Conservation (phyloP, 805 yeast genomes). For the Deakozyma indianensis region DNA sequence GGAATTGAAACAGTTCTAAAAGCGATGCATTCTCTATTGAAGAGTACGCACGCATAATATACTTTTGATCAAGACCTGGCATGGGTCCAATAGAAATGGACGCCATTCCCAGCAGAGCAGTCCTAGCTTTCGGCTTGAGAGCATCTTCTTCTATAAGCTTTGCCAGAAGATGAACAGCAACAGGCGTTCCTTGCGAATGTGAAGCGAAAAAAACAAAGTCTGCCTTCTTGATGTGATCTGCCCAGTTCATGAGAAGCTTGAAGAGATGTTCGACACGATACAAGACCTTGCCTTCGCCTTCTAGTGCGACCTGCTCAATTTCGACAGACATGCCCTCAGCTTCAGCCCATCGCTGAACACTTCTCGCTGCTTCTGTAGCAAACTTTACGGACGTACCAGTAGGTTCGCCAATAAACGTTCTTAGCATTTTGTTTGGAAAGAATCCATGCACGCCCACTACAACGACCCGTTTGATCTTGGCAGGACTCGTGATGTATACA, state of each 20-base stretch:
- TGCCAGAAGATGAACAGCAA: constrained; percentile 66
- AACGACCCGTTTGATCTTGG: constrained; percentile 39
- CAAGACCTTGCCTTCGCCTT: constrained; percentile 82
- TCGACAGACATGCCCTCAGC: constrained; percentile 27
- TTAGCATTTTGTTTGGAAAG: constrained; percentile 73
- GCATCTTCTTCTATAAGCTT: constrained; percentile 41
- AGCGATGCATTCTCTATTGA: constrained; percentile 81
- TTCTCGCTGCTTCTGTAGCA: constrained; percentile 77
- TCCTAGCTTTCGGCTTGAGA: constrained; percentile 26
- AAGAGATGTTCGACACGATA: constrained; percentile 76
- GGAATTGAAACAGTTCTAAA: constrained; percentile 78
- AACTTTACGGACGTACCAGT: constrained; percentile 90
- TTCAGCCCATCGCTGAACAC: constrained; percentile 54
- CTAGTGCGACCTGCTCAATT: constrained; percentile 85
- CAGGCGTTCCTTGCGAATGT: constrained; percentile 95
- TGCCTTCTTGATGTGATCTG: constrained; percentile 37
- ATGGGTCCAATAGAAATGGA: constrained; percentile 92
- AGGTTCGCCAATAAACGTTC: constrained; percentile 88
- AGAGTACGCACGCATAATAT: constrained; percentile 77
- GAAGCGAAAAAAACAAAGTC: constrained; percentile 86
- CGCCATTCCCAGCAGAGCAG: constrained; percentile 85
- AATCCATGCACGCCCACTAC: constrained; percentile 94
- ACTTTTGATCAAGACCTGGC: constrained; percentile 72
- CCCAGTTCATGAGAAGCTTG: constrained; percentile 56
- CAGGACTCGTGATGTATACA: constrained; percentile 15